Base-by-base conservation (phyloP, 169 alveolate genomes). In the Cryptosporidium parvum region DNA sequence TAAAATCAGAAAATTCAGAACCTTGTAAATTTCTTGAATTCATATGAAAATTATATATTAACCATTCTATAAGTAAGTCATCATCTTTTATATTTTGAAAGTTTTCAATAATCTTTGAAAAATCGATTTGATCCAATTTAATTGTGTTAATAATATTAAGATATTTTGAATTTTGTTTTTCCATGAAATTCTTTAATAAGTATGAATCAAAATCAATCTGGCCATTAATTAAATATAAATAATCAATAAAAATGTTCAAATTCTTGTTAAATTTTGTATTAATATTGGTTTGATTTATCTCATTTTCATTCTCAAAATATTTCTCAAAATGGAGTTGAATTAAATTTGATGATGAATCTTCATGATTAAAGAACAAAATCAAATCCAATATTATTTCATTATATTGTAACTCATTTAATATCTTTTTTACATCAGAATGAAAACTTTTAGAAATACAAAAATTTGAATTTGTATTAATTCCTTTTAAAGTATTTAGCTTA, bases 341-440 rank as follows among this genome's bases (percentile, higher is more conserved):
- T 51, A 70, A 37, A 44, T 70, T 53, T 21, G 58, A 45, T 26
- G 85, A 44, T 10, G 85, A 44, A 1, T 51, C 14, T 14, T 29
- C 29, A 23, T 70, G 39, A 51, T 70, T 70, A 10, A 70, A 51
- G 58, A 70, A 70, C 16, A 70, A 58, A n/a, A 51, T 51, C 0
- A 70, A 31, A 51, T 70, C 85, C 8, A 70, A 9, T 4, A 70
- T 44, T 4, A 56, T 6, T 10, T 56, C 37, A 9, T 26, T 23
- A n/a, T 56, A 16, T 23, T 16, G 23, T 48, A 5, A 14, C 12
- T 48, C 56, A 48, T 16, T 48, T 48, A 48, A 48, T 14, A 5
- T 16, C 56, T 48, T 48, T 0, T 14, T 48, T 48, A 48, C 12
- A 48, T 48, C 8, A 3, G 56, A 48, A 0, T 14, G 4, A 14